Percentiles rank a stretch among this genome's conserved stretches.
Conservation (phyloP, 345 rosid species). For the Salix exigua region DNA sequence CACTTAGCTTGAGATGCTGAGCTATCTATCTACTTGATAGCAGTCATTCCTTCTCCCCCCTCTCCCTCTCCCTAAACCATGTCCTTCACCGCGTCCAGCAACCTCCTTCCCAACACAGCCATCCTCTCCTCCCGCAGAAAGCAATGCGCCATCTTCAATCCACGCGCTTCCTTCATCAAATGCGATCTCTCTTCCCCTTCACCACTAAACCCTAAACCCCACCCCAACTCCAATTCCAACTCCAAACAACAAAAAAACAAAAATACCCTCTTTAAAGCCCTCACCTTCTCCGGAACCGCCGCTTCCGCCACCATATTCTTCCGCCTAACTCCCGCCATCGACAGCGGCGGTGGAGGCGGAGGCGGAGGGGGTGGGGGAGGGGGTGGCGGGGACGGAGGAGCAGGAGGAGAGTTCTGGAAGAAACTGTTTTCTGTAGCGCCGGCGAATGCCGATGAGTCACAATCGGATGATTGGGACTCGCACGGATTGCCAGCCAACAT, state of each 20-base stretch:
- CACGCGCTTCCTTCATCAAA: conserved; percentile 20
- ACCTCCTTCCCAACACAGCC: conserved; percentile 6
- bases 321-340: conserved; percentile 37
- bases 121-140: conserved; percentile 11
- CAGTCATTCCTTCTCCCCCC: neutral
- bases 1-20: neutral
- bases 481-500: conserved; percentile 91
- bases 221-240: neutral
- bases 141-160: conserved; percentile 1
- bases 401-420: conserved; percentile 50
- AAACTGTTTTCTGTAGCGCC: conserved; percentile 40
- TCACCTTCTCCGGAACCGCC: conserved; percentile 38
- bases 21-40: neutral
- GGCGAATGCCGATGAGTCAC: conserved; percentile 77
- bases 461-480: conserved; percentile 73
- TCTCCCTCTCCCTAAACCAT: conserved; percentile 2
- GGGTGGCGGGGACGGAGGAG: conserved; percentile 45
- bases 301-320: conserved; percentile 54
- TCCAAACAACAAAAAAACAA: conserved; percentile 12
- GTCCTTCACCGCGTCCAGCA: conserved; percentile 20
- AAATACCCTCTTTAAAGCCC: conserved; percentile 40
- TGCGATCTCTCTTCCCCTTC: conserved; percentile 16
- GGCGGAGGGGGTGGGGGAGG: conserved; percentile 54
- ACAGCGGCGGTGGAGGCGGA: conserved; percentile 27
- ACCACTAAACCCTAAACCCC: conserved; percentile 11